phyloP scores from a whole-genome alignment of 495 filamentous ascomycete species.

The Aspergillus wentii region DNA sequence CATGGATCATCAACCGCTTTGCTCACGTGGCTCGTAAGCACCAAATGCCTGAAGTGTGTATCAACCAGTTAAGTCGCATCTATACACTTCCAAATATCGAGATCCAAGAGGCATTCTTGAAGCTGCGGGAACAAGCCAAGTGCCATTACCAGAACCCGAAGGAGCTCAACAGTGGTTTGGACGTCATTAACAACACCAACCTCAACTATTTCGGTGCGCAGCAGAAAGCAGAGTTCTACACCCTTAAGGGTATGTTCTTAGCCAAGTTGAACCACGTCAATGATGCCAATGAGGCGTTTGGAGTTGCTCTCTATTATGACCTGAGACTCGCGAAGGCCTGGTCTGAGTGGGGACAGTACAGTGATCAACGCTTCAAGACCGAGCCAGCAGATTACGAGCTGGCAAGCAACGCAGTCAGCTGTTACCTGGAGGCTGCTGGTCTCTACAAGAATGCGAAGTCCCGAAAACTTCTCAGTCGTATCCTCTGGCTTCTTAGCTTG shows the following conservation, averaged over 20 bases:
- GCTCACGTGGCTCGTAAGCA: constrained; percentile 97
- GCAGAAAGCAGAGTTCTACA: constrained; percentile 99
- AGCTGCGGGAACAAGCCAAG: constrained; percentile 93
- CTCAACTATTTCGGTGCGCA: constrained; percentile 93
- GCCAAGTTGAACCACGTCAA: constrained; percentile 84
- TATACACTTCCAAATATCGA: constrained; percentile 99
- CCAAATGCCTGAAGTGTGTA: constrained; percentile 93
- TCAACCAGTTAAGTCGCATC: constrained; percentile 91
- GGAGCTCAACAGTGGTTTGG: constrained; percentile 85
- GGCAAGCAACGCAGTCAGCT: constrained; percentile 88
- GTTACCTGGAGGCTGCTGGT: constrained; percentile 92
- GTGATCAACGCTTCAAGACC: constrained; percentile 89
- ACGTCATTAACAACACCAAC: constrained; percentile 99
- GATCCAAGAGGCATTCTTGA: constrained; percentile 98
- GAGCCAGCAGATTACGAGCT: constrained; percentile 72
- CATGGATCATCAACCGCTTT: constrained; percentile 99
- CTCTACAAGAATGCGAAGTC: constrained; percentile 96
- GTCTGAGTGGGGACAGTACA: constrained; percentile 99
- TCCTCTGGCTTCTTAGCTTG: constrained; percentile 92
- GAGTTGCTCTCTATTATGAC: constrained; percentile 90
- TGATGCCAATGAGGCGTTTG: constrained; percentile 90
- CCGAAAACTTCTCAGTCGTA: constrained; percentile 88
- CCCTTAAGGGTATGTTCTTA: constrained; percentile 98
- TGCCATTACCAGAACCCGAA: constrained; percentile 95
- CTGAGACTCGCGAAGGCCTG: constrained; percentile 94